Evolutionary conservation across 148 eudicot species (phyloP).

Genomic region (Heliamphora exappendiculata): DNA sequence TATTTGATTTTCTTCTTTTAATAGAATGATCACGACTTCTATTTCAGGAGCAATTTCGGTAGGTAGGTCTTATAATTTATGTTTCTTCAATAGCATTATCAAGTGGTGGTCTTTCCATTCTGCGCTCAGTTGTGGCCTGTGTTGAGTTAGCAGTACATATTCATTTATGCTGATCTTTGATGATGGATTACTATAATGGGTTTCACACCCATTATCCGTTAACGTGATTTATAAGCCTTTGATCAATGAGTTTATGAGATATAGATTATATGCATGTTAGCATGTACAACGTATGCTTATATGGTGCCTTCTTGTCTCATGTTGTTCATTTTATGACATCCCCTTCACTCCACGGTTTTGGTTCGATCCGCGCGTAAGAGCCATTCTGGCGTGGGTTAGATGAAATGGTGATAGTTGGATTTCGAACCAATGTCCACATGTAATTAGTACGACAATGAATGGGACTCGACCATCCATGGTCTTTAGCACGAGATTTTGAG

Average conservation of each 20-base stretch:
- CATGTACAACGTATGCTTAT: background rate
- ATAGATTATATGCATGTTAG: background rate
- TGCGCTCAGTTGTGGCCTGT: background rate
- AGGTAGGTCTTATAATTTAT: background rate
- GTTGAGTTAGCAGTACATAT: background rate
- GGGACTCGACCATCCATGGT: too few relatives aligned
- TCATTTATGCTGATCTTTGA: background rate
- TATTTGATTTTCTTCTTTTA: background rate
- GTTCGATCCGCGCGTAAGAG: background rate
- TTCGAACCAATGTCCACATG: background rate
- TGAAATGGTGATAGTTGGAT: background rate
- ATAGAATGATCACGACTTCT: background rate
- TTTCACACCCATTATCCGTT: constrained; percentile 7
- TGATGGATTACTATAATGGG: constrained; percentile 3
- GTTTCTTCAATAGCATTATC: background rate
- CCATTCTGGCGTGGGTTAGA: background rate
- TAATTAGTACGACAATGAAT: background rate
- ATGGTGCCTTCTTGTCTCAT: background rate
- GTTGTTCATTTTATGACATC: background rate
- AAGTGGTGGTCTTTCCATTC: background rate
- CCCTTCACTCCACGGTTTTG: background rate
- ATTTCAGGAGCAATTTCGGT: background rate
- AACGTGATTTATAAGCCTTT: background rate
- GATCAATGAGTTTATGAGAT: background rate
- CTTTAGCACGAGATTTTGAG: too few relatives aligned